Evolutionary conservation across 2,329 filamentous ascomycete species (phyloP), one percentile per base, ranked within the genome.

Genomic region (Dryadomyces quercus-mongolicae): DNA sequence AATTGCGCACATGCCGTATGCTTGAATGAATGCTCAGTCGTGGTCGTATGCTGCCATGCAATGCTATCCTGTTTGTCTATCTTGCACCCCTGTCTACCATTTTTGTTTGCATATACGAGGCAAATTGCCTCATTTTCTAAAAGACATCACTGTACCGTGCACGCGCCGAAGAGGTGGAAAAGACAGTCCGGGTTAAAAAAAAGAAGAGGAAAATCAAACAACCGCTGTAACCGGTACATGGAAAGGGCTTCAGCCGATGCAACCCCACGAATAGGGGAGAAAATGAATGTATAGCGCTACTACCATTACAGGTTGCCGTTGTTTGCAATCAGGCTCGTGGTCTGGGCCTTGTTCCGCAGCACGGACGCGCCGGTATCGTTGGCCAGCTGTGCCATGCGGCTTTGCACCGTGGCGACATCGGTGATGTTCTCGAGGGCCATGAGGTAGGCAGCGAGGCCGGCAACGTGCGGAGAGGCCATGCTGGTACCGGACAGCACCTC

Each of bases 331-430:
- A 74, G 62, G 60, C 59, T 65, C 20, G 77, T 80, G 5, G 78
- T 81, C 49, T 66, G 68, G 38, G 54, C 57, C 16, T 60, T 61
- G 62, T 77, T 78, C 56, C 65, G 64, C 38, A 48, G 47, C 54
- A 80, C 77, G 6, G 50, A 45, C 5, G 75, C 73, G 44, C 73
- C 72, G 2, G 72, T 71, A 42, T 64, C 58, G n/a, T 61, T 60
- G 46, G 78, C 80, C 25, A 84, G 73, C 57, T 68, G 64, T 68
- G 75, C 75, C 22, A 98, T 78, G 56, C 85, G 85, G 67, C 95
- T 89, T 34, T 96, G 74, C 42, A 59, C 47, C 2, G 31, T 25
- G 1, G 42, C 36, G 18, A 76, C 70, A 50, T 68, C 66, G 8
- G 66, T 70, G 57, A 82, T 65, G 53, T 65, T 40, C 40, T 58